Percentiles rank a stretch among this genome's conserved stretches.
Evolutionary conservation across 345 rosid species (phyloP).

Genomic region (Bruguiera parviflora): DNA sequence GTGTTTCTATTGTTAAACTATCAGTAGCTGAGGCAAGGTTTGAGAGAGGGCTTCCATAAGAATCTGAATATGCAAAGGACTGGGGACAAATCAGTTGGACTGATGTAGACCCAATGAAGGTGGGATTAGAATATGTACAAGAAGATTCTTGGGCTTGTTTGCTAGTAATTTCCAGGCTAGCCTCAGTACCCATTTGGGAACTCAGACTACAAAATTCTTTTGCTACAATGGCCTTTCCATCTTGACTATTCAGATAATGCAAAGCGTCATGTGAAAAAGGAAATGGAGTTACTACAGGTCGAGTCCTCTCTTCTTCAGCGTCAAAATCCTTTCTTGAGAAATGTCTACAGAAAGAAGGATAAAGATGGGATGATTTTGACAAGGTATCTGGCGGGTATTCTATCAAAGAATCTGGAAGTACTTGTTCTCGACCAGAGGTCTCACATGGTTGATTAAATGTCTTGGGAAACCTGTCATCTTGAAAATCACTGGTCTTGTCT

Average conservation of each 20-base stretch:
- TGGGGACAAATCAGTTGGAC: slow-evolving; percentile 5
- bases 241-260: slow-evolving; percentile 10
- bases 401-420: neutral
- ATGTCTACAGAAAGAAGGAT: slow-evolving; percentile 23
- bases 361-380: slow-evolving; percentile 17
- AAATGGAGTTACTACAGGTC: slow-evolving; percentile 13
- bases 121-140: slow-evolving; percentile 7
- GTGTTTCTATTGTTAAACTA: slow-evolving; percentile 33
- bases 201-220: slow-evolving; percentile 1
- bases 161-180: slow-evolving; percentile 9
- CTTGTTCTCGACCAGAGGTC: slow-evolving; percentile 12
- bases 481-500: slow-evolving; percentile 11
- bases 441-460: neutral
- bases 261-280: slow-evolving; percentile 7
- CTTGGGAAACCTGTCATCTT: slow-evolving; percentile 8
- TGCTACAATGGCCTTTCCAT: neutral
- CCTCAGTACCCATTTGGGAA: slow-evolving; percentile 3
- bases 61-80: slow-evolving; percentile 10
- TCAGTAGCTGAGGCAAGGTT: slow-evolving; percentile 23
- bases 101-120: neutral
- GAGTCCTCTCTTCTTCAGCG: slow-evolving; percentile 17
- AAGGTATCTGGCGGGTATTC: slow-evolving; percentile 14
- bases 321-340: slow-evolving; percentile 32
- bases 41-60: slow-evolving; percentile 33
- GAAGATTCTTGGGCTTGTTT: slow-evolving; percentile 22